Evolutionary conservation across 2,329 filamentous ascomycete genomes (phyloP), one percentile per base, ranked within the genome.

Genomic region (Microascus cirrosus): DNA sequence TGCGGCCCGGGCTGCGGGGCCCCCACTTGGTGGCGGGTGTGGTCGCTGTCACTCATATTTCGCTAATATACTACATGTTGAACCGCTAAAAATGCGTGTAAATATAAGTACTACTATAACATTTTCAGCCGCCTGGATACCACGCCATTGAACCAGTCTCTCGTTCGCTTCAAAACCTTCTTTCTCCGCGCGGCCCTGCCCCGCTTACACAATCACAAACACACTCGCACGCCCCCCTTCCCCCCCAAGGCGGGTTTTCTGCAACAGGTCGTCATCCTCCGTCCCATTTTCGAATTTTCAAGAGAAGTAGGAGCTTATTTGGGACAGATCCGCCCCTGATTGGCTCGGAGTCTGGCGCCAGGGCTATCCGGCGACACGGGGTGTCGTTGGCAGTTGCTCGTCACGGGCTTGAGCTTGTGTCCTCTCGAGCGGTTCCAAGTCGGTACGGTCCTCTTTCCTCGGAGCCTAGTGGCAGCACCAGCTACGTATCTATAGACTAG

Each of bases 331-430:
- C 22, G 42, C n/a, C 18, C 18, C 28, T 53, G 18, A 53, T 57
- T 52, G 55, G 45, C 12, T 42, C 32, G 55, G 48, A 36, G 32
- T 48, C 45, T 57, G 48, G 55, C 55, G 55, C 34, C 45, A 53
- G 42, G 45, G 39, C 55, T 50, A 57, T 57, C 55, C 32, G 39
- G 13, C 15, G 3, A n/a, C 12, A n/a, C 12, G 15, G 36, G 36
- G 36, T 13, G 39, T 18, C 18, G 39, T n/a, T 39, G 39, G 13
- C n/a, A 6, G 15, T 7, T 45, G 15, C 13, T n/a, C 11, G 8
- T 45, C 15, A 1, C 7, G n/a, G 39, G 39, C 39, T 45, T 45
- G 39, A 32, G 28, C 28, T 45, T n/a, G 39, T 45, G 39, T 15
- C 39, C n/a, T 45, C 13, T 18, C 15, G 39, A 5, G 15, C 6